These are phyloP conservation scores for Diaporthe aspalathi DNA, from an alignment of 2,329 filamentous ascomycete species.

Conservation along the genomic window DNA sequence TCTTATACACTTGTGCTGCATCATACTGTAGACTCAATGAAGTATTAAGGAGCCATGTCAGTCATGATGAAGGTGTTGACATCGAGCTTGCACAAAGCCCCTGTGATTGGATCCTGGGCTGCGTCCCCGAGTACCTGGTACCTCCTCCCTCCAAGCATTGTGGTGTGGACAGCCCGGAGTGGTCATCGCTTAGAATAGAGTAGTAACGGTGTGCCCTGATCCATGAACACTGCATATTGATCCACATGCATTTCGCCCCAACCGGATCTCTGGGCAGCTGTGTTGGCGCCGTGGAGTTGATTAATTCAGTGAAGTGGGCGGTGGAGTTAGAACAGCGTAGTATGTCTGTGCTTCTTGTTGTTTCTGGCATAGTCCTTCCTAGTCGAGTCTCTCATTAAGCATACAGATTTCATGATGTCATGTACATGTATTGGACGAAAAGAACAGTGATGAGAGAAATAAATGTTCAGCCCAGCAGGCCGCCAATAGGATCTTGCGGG, in stretches of 20 bases:
- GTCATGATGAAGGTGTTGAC: background rate
- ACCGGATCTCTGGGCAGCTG: background rate
- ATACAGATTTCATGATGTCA: conserved; percentile 12
- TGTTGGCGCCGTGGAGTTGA: conserved; percentile 18
- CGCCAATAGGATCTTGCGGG: conserved; percentile 24
- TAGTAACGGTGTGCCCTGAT: conserved; percentile 3
- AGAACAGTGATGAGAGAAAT: background rate
- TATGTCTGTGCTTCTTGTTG: background rate
- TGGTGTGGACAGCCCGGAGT: conserved; percentile 1
- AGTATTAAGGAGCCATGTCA: background rate
- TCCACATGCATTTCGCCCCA: conserved; percentile 15
- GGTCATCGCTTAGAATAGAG: conserved; percentile 11
- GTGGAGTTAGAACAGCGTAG: conserved; percentile 6
- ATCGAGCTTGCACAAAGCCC: conserved; percentile 4
- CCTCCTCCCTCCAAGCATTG: background rate
- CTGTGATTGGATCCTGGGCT: background rate
- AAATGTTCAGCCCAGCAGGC: background rate
- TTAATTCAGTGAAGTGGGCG: conserved; percentile 15
- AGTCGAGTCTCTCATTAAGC: conserved; percentile 13
- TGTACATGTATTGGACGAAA: conserved; percentile 15
- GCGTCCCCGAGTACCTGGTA: background rate
- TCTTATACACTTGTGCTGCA: conserved; percentile 12
- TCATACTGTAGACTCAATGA: background rate
- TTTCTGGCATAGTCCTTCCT: conserved; percentile 23
- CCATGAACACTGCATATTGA: conserved; percentile 13